These are phyloP conservation scores for Globisporangium irregulare DNA, from an alignment of 352 stramenopile genomes.

Conservation along the genomic window DNA sequence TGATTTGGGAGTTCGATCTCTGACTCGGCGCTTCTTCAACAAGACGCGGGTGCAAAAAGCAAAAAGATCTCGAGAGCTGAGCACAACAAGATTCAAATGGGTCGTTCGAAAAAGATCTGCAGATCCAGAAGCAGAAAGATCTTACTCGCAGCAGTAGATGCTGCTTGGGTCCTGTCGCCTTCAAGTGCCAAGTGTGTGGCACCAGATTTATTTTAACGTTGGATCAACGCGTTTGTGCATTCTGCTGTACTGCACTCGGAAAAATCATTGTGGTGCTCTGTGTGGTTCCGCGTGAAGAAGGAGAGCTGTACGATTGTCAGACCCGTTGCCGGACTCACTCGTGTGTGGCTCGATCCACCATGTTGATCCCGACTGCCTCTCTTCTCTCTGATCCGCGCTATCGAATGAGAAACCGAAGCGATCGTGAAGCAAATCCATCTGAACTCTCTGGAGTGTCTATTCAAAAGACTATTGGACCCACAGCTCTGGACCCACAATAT, in stretches of 20 bases:
- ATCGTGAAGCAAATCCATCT: not conserved
- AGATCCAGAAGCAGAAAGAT: not conserved
- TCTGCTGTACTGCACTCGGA: not conserved
- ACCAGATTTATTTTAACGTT: not conserved
- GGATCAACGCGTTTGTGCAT: not conserved
- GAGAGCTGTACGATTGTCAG: not conserved
- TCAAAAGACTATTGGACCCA: not conserved
- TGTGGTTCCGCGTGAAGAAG: not conserved
- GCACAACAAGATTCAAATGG: not conserved
- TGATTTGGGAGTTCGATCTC: not conserved
- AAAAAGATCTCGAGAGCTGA: not conserved
- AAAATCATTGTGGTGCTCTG: not conserved
- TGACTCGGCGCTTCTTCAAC: not conserved
- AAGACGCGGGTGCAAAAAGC: not conserved
- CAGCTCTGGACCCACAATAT: not conserved
- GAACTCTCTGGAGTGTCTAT: not conserved
- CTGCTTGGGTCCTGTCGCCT: not conserved
- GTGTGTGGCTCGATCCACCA: not conserved
- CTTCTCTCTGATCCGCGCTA: not conserved
- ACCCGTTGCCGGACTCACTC: not conserved
- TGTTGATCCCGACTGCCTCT: not conserved
- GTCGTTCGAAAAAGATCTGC: not conserved
- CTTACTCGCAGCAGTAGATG: not conserved
- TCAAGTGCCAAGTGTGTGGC: no score
- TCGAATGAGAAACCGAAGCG: not conserved